A percentile compares a stretch with the other conserved stretches of the same genome.
These are phyloP conservation scores for Blastobotrys malaysiensis DNA, from an alignment of 1,139 yeast genomes.

Conservation along the genomic window DNA sequence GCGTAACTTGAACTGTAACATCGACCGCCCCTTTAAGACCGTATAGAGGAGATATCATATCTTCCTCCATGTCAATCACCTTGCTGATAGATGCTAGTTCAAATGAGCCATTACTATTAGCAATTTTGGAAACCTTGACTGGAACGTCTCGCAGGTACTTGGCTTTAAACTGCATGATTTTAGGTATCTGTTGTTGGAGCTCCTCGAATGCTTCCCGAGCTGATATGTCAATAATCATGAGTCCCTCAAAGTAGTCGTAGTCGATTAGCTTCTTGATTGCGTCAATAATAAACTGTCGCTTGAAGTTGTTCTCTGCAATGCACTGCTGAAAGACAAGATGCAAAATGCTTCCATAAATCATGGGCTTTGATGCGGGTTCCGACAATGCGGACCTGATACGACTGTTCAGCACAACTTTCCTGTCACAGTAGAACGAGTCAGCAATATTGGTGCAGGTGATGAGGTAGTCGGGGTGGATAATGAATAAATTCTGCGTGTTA, in stretches of 20 bases:
- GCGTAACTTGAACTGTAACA: constrained; percentile 60
- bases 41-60: constrained; percentile 83
- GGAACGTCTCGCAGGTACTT: constrained; percentile 37
- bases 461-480: constrained; percentile 79
- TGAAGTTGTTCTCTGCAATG: constrained; percentile 42
- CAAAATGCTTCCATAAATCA: constrained; percentile 71
- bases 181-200: constrained; percentile 50
- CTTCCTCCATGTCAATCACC: constrained; percentile 81
- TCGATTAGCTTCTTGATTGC: constrained; percentile 44
- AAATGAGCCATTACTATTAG: constrained; percentile 13
- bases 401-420: constrained; percentile 60
- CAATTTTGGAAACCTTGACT: constrained; percentile 20
- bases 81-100: constrained; percentile 44
- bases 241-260: constrained; percentile 41
- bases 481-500: constrained; percentile 50
- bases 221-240: constrained; percentile 53
- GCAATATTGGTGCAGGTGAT: constrained; percentile 80
- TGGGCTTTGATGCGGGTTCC: constrained; percentile 36
- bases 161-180: constrained; percentile 59
- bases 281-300: constrained; percentile 41
- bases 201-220: constrained; percentile 43
- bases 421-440: constrained; percentile 63
- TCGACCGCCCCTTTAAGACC: constrained; percentile 93
- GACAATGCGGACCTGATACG: constrained; percentile 41
- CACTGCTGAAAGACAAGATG: constrained; percentile 76